These are phyloP conservation scores for Paradendryphiella salina DNA, from an alignment of 2,329 filamentous ascomycete species.

Conservation along the genomic window DNA sequence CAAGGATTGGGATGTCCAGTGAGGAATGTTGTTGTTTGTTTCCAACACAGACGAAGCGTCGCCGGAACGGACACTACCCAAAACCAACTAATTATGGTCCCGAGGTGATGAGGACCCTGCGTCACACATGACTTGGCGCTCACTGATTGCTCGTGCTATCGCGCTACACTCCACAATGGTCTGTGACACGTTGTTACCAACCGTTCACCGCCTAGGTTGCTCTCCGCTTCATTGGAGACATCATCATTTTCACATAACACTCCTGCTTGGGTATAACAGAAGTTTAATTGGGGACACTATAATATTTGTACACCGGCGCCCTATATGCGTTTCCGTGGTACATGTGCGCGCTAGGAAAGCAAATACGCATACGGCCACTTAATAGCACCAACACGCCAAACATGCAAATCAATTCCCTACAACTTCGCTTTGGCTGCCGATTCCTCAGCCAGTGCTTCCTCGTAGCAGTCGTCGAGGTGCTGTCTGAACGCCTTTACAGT, in stretches of 20 bases:
- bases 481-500: constrained; percentile 64
- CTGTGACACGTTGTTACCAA: constrained; percentile 8
- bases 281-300: no score
- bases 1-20: not conserved
- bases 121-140: constrained; percentile 20
- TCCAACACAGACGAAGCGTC: not conserved
- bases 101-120: constrained; percentile 19
- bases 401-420: constrained; percentile 39
- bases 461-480: constrained; percentile 64
- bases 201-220: constrained; percentile 4
- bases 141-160: constrained; percentile 10
- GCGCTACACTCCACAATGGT: constrained; percentile 3
- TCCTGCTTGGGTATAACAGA: not conserved
- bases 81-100: not conserved
- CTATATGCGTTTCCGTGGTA: constrained; percentile 1
- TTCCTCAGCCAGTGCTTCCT: constrained; percentile 54
- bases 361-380: constrained; percentile 4
- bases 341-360: constrained; percentile 1
- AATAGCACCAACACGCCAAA: not conserved
- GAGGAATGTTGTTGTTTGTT: constrained; percentile 13
- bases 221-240: no score
- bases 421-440: constrained; percentile 52
- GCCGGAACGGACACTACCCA: not conserved
- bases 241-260: not conserved
- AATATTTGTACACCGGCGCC: constrained; percentile 1